Percentiles rank a stretch among this genome's conserved stretches.
Evolutionary conservation across 1,284 basidiomycete species (phyloP).

Genomic region (Ustilago curta): DNA sequence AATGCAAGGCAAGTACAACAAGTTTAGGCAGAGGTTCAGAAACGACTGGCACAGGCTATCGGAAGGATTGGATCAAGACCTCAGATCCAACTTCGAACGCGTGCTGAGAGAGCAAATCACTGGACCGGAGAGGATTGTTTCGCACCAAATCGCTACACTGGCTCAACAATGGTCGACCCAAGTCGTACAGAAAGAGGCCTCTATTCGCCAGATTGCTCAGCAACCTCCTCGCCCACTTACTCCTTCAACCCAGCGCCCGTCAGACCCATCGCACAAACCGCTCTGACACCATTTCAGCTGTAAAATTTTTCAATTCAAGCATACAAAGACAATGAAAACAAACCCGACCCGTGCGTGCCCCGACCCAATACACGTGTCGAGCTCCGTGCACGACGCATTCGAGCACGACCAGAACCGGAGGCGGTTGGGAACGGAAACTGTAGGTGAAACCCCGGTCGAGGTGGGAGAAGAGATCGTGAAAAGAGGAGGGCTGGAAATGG

Average conservation of each 20-base stretch:
- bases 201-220: slow-evolving; percentile 6
- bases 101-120: slow-evolving; percentile 28
- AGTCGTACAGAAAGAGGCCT: slow-evolving; percentile 17
- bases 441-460: too few relatives aligned
- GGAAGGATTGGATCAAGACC: slow-evolving; percentile 57
- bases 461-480: slow-evolving; percentile 1
- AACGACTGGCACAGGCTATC: slow-evolving; percentile 65
- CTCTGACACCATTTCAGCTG: neutral
- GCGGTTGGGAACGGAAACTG: neutral
- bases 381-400: neutral
- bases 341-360: neutral
- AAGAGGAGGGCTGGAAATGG: neutral
- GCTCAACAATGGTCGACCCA: slow-evolving; percentile 9
- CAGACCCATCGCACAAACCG: neutral
- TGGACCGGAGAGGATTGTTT: slow-evolving; percentile 24
- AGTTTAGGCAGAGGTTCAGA: slow-evolving; percentile 63
- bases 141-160: slow-evolving; percentile 16
- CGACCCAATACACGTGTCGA: neutral
- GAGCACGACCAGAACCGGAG: neutral
- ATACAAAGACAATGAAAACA: slow-evolving; percentile 22
- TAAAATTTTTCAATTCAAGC: slow-evolving; percentile 10
- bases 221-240: neutral
- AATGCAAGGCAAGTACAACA: slow-evolving; percentile 68
- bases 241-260: neutral
- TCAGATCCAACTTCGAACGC: slow-evolving; percentile 29